These are phyloP conservation scores for Fraxinus quadrangulata DNA, from an alignment of 257 asterid species.

Conservation along the genomic window DNA sequence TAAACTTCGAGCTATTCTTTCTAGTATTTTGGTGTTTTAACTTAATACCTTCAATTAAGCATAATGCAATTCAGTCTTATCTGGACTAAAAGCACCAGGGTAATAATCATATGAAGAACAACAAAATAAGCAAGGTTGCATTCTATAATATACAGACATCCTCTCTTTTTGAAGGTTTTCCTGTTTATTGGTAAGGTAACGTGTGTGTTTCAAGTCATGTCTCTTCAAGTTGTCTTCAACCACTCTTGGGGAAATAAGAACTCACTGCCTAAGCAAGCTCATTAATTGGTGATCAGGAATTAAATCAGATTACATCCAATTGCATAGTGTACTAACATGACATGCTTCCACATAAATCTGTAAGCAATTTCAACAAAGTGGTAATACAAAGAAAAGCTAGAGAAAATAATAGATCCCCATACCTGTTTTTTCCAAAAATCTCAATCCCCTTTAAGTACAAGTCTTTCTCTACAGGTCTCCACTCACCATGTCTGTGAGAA, in stretches of 20 bases:
- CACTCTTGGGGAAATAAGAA: neutral
- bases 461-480: constrained; percentile 94
- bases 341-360: constrained; percentile 18
- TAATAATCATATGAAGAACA: neutral
- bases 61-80: neutral
- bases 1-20: neutral
- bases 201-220: neutral
- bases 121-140: neutral
- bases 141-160: neutral
- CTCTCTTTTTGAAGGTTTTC: neutral
- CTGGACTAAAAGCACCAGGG: neutral
- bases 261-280: neutral
- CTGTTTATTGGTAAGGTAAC: neutral
- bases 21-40: neutral
- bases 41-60: too few relatives aligned
- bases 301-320: constrained; percentile 1
- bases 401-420: constrained; percentile 17
- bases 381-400: constrained; percentile 2
- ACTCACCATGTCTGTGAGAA: constrained; percentile 35
- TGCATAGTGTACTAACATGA: constrained; percentile 17
- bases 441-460: constrained; percentile 82
- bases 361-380: neutral
- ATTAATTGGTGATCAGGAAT: constrained; percentile 15
- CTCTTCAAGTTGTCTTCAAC: neutral
- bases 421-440: constrained; percentile 96